Conservation (phyloP, 495 filamentous ascomycete species). For the Tuber indicum region DNA sequence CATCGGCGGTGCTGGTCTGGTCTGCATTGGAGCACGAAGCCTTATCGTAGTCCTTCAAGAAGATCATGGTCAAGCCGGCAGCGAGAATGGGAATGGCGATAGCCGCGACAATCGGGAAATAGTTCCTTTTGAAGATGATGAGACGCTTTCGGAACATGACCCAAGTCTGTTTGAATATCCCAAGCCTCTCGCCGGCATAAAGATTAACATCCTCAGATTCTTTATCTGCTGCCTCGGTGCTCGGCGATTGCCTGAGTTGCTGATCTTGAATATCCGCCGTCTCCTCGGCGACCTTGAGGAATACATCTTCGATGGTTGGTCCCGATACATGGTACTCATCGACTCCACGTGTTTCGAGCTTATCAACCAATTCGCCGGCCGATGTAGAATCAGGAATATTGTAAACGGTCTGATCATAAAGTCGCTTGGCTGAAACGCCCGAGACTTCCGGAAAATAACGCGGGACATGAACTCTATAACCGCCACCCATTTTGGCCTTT, state of each 20-base stretch:
- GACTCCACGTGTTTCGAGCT: conserved; percentile 57
- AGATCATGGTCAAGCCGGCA: conserved; percentile 65
- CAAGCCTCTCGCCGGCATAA: conserved; percentile 59
- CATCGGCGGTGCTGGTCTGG: neutral
- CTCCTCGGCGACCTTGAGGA: conserved; percentile 74
- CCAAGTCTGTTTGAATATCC: conserved; percentile 58
- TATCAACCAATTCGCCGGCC: conserved; percentile 59
- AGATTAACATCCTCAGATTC: conserved; percentile 49
- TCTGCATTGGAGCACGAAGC: conserved; percentile 51
- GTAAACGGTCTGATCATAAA: conserved; percentile 65
- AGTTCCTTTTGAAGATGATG: conserved; percentile 69
- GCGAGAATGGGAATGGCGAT: conserved; percentile 69
- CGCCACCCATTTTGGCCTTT: conserved; percentile 62
- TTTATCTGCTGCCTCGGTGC: conserved; percentile 14
- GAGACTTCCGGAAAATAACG: conserved; percentile 52
- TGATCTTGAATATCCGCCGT: conserved; percentile 40
- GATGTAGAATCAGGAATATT: conserved; percentile 56
- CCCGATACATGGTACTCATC: conserved; percentile 70
- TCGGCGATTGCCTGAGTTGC: conserved; percentile 32
- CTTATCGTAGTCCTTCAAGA: conserved; percentile 54
- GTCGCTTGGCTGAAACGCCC: conserved; percentile 52
- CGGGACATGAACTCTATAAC: conserved; percentile 68
- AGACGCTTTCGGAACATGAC: conserved; percentile 71
- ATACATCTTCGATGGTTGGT: conserved; percentile 82
- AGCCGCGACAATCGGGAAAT: conserved; percentile 64